Conservation (phyloP, 2,329 filamentous ascomycete species). For the Fusarium pseudoanthophilum region DNA sequence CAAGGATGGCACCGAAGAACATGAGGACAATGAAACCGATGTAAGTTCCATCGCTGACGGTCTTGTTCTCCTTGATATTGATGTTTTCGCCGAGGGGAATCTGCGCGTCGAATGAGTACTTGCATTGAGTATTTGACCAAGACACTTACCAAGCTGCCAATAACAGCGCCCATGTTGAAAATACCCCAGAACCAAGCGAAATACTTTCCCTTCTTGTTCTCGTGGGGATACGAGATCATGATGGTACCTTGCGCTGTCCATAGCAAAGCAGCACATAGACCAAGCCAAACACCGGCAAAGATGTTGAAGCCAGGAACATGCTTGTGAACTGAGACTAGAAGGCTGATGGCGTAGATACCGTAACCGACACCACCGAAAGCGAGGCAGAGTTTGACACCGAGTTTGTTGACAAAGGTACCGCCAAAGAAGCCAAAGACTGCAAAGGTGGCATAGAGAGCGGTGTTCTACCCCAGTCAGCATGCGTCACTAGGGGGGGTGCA, state of each 20-base stretch:
- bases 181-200: slow-evolving; percentile 96
- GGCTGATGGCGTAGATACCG: slow-evolving; percentile 73
- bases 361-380: slow-evolving; percentile 80
- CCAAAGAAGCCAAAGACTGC: slow-evolving; percentile 74
- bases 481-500: background rate
- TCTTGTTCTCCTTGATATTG: slow-evolving; percentile 44
- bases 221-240: slow-evolving; percentile 89
- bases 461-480: slow-evolving; percentile 46
- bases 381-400: slow-evolving; percentile 74
- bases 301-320: slow-evolving; percentile 55
- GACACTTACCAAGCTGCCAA: slow-evolving; percentile 71
- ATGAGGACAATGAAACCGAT: slow-evolving; percentile 89
- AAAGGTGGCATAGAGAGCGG: slow-evolving; percentile 77
- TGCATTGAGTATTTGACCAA: rapidly evolving
- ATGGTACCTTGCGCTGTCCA: slow-evolving; percentile 88
- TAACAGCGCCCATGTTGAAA: slow-evolving; percentile 91
- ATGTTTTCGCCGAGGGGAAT: slow-evolving; percentile 52
- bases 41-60: slow-evolving; percentile 83
- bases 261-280: slow-evolving; percentile 80
- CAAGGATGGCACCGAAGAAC: slow-evolving; percentile 74
- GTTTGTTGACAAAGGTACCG: slow-evolving; percentile 79
- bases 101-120: slow-evolving; percentile 61
- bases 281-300: slow-evolving; percentile 80
- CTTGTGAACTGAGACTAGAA: slow-evolving; percentile 77
- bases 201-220: slow-evolving; percentile 84